phyloP scores from a whole-genome alignment of 306 rosid genomes.

The Fragaria ananassa region DNA sequence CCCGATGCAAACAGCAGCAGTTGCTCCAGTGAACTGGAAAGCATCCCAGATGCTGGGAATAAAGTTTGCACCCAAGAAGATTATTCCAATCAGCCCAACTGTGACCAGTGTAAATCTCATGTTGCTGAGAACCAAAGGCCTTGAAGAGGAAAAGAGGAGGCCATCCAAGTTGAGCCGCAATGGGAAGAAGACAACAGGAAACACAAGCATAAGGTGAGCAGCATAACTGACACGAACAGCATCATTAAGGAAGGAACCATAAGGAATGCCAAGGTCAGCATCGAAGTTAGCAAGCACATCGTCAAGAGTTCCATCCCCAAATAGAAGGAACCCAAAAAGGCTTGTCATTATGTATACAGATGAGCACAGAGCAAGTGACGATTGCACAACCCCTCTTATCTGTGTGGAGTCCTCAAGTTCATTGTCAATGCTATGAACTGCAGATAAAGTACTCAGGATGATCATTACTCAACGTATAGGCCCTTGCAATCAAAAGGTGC shows the following conservation, averaged over 20 bases:
- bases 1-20: slow-evolving; percentile 72
- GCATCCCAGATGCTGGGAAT: slow-evolving; percentile 71
- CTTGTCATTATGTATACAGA: slow-evolving; percentile 77
- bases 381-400: slow-evolving; percentile 59
- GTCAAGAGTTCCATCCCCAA: slow-evolving; percentile 76
- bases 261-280: slow-evolving; percentile 76
- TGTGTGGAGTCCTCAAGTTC: slow-evolving; percentile 72
- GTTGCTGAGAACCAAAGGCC: slow-evolving; percentile 61
- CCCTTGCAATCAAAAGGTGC: neutral
- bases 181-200: slow-evolving; percentile 76
- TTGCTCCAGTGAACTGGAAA: slow-evolving; percentile 78
- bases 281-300: slow-evolving; percentile 91
- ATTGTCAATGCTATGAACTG: slow-evolving; percentile 77
- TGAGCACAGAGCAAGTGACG: slow-evolving; percentile 68
- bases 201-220: slow-evolving; percentile 89
- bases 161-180: slow-evolving; percentile 75
- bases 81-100: slow-evolving; percentile 39
- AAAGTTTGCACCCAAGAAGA: slow-evolving; percentile 62
- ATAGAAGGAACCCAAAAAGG: slow-evolving; percentile 86
- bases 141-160: slow-evolving; percentile 61
- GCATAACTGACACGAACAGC: slow-evolving; percentile 80
- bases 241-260: slow-evolving; percentile 60
- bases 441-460: slow-evolving; percentile 29
- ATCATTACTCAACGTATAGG: slow-evolving; percentile 10
- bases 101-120: slow-evolving; percentile 60